A percentile compares a stretch with the other conserved stretches of the same genome.
Conservation (phyloP, 148 eudicot species). For the Salicornia ramosissima region DNA sequence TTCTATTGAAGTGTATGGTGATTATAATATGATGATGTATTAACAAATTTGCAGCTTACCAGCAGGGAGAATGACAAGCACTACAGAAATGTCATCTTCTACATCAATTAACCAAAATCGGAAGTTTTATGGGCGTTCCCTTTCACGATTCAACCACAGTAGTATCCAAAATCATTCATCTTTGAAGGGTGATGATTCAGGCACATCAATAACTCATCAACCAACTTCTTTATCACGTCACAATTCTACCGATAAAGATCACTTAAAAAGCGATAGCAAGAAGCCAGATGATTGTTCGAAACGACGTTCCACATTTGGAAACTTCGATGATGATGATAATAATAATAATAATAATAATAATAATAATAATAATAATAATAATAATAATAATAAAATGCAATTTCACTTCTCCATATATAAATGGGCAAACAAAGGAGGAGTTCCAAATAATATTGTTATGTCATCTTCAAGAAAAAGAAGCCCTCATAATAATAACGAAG, state of each 20-base stretch:
- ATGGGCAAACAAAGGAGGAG: constrained; percentile 75
- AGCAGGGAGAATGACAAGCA: constrained; percentile 44
- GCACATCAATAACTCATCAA: constrained; percentile 18
- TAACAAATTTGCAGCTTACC: constrained; percentile 62
- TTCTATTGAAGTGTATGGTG: no score
- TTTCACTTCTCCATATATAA: constrained; percentile 92
- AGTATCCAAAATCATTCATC: constrained; percentile 25
- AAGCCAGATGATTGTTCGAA: no score
- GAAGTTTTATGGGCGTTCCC: constrained; percentile 29
- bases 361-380: constrained; percentile 27
- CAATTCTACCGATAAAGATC: constrained; percentile 24
- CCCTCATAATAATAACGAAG: no score
- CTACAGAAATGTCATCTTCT: constrained; percentile 37
- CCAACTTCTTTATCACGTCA: constrained; percentile 47
- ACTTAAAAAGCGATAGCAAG: constrained; percentile 14
- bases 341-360: no score
- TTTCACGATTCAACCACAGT: constrained; percentile 47
- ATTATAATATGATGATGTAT: no score
- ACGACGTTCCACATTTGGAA: no score
- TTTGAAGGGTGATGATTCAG: constrained; percentile 16
- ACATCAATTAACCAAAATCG: constrained; percentile 34
- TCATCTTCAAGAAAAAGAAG: constrained; percentile 39
- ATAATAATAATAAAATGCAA: constrained; percentile 28
- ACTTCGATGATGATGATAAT: no score
- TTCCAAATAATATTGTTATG: constrained; percentile 46